Percentiles rank a stretch among this genome's conserved stretches.
These are phyloP conservation scores for Fusarium haematococcum DNA, from an alignment of 2,329 filamentous ascomycete species.

Conservation along the genomic window DNA sequence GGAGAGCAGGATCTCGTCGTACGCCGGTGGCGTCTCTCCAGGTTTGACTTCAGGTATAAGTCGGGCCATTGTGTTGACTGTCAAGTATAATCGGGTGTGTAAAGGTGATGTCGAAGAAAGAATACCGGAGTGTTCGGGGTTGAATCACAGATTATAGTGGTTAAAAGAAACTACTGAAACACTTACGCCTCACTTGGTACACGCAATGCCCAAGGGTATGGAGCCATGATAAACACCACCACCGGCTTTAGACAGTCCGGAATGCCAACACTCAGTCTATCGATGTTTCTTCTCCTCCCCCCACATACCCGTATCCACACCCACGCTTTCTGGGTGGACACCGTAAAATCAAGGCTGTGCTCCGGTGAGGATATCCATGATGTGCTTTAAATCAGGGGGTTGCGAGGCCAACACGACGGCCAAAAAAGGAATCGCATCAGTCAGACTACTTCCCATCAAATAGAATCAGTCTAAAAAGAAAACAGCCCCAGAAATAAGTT, in stretches of 20 bases:
- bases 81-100: neutral
- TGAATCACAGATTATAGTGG: neutral
- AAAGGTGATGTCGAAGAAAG: neutral
- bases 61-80: conserved; percentile 20
- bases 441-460: neutral
- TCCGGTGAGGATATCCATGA: conserved; percentile 14
- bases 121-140: neutral
- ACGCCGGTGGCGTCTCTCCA: conserved; percentile 41
- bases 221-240: conserved; percentile 6
- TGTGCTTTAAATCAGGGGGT: conserved; percentile 19
- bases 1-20: conserved; percentile 46
- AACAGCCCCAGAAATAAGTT: neutral
- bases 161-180: neutral
- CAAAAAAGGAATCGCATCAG: neutral
- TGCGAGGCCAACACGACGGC: conserved; percentile 4
- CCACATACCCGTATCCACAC: conserved; percentile 37
- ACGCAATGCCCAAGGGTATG: conserved; percentile 1
- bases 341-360: conserved; percentile 15
- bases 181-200: conserved; percentile 5
- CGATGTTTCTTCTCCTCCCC: neutral
- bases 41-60: conserved; percentile 30
- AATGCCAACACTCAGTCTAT: conserved; percentile 3
- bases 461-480: neutral
- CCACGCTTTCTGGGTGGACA: conserved; percentile 5
- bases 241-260: neutral